phyloP scores from a whole-genome alignment of 1,284 basidiomycete species.

The Tremellales sp. region DNA sequence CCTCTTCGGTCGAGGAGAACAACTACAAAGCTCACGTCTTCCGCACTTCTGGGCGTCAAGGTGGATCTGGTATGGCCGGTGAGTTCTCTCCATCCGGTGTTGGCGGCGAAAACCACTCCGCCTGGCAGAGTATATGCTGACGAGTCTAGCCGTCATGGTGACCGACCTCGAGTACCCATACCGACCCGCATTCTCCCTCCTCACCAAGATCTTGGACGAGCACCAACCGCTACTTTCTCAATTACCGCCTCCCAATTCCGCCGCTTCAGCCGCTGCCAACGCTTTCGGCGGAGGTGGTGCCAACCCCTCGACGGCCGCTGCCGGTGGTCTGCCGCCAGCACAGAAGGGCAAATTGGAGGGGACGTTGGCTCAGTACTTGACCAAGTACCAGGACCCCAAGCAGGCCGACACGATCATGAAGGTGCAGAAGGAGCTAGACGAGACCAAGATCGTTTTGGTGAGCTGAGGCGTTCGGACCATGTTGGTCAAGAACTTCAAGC shows the following conservation, averaged over 20 bases:
- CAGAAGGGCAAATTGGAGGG: constrained; percentile 51
- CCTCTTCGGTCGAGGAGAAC: constrained; percentile 94
- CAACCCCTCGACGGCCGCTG: constrained; percentile 44
- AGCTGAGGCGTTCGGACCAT: no score
- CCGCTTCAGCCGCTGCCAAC: constrained; percentile 37
- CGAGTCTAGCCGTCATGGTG: constrained; percentile 74
- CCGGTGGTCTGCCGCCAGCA: constrained; percentile 46
- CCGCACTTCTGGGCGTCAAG: constrained; percentile 39
- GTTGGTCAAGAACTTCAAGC: not conserved
- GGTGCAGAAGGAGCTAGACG: constrained; percentile 96
- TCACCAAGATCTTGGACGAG: constrained; percentile 92
- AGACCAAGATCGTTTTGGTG: constrained; percentile 97
- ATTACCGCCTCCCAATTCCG: constrained; percentile 38
- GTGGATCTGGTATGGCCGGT: constrained; percentile 60
- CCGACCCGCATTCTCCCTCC: constrained; percentile 89
- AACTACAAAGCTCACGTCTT: constrained; percentile 92
- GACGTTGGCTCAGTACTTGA: constrained; percentile 71
- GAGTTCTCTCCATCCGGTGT: constrained; percentile 29
- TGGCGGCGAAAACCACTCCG: not conserved
- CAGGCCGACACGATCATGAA: constrained; percentile 99
- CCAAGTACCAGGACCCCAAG: constrained; percentile 95
- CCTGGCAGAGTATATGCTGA: constrained; percentile 10
- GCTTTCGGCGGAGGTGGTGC: constrained; percentile 39
- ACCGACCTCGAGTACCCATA: constrained; percentile 96
- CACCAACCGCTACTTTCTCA: constrained; percentile 69